Percentiles rank a stretch among this genome's conserved stretches.
phyloP scores from a whole-genome alignment of 2,329 filamentous ascomycete genomes.

The Huntiella abstrusa region DNA sequence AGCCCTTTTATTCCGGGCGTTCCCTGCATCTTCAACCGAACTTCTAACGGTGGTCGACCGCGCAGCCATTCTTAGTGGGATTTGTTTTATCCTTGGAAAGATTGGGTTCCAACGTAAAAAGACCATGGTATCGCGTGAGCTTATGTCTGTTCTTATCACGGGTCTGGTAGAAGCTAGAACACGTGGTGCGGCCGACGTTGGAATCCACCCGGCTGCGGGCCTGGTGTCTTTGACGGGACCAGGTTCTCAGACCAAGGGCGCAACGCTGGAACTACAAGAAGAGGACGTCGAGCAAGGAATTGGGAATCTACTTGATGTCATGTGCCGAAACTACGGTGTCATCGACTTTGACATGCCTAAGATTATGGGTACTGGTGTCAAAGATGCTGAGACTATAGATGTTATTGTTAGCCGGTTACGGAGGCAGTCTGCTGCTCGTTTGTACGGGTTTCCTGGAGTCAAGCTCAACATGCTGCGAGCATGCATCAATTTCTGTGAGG shows the following conservation, averaged over 20 bases:
- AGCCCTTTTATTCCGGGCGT: constrained; percentile 46
- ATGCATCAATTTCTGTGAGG: constrained; percentile 90
- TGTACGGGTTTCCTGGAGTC: constrained; percentile 59
- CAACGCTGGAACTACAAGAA: constrained; percentile 37
- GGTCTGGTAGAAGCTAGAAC: constrained; percentile 82
- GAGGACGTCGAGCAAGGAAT: constrained; percentile 47
- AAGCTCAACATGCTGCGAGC: constrained; percentile 75
- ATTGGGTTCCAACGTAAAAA: constrained; percentile 77
- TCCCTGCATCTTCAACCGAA: constrained; percentile 48
- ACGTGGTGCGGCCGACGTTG: constrained; percentile 83
- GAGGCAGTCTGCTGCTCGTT: constrained; percentile 35
- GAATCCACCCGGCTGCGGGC: constrained; percentile 82
- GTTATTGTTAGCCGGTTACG: constrained; percentile 38
- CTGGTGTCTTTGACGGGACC: constrained; percentile 51
- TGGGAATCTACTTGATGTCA: constrained; percentile 40
- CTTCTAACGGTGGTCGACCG: constrained; percentile 55
- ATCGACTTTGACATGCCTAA: constrained; percentile 27
- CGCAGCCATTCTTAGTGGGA: constrained; percentile 63
- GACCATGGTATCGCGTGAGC: constrained; percentile 70
- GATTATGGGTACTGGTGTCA: constrained; percentile 13
- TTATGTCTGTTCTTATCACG: constrained; percentile 64
- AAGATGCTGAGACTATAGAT: constrained; percentile 25
- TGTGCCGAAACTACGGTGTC: constrained; percentile 47
- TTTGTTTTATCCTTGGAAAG: constrained; percentile 65
- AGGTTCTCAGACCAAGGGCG: constrained; percentile 26